Percentiles rank a stretch among this genome's conserved stretches.
These are phyloP conservation scores for Boletus barrowsii DNA, from an alignment of 768 basidiomycete species.

Conservation along the genomic window DNA sequence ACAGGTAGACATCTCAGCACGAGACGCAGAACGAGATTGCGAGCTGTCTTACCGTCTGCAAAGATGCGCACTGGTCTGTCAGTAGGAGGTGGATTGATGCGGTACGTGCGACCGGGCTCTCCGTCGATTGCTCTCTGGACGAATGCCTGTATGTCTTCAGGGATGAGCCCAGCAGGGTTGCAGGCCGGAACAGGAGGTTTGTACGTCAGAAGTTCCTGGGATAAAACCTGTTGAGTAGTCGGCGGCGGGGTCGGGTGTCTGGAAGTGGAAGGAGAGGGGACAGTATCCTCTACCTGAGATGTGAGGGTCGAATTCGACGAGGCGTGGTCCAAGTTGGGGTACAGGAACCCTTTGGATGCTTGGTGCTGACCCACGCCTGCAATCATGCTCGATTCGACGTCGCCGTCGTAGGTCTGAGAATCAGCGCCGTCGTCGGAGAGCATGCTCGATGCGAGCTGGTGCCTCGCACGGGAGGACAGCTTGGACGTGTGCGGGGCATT, in stretches of 20 bases:
- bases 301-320: constrained; percentile 56
- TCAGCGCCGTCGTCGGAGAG: constrained; percentile 74
- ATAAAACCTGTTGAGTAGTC: constrained; percentile 33
- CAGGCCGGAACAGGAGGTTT: constrained; percentile 41
- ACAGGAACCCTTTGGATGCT: constrained; percentile 26
- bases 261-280: constrained; percentile 18
- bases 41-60: constrained; percentile 71
- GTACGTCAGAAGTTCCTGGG: constrained; percentile 39
- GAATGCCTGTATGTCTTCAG: constrained; percentile 77
- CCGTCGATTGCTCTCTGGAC: constrained; percentile 76
- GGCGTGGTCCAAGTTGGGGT: constrained; percentile 35
- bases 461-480: constrained; percentile 34
- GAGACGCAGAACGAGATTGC: neutral
- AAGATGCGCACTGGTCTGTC: constrained; percentile 86
- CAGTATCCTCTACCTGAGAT: constrained; percentile 35
- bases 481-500: constrained; percentile 25
- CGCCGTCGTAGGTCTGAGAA: constrained; percentile 88
- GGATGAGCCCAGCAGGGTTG: constrained; percentile 64
- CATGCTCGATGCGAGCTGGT: constrained; percentile 54
- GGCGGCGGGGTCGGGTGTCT: constrained; percentile 19
- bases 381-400: constrained; percentile 77
- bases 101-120: constrained; percentile 63
- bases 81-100: constrained; percentile 79
- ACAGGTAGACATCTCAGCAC: constrained; percentile 8
- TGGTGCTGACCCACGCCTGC: constrained; percentile 45